phyloP scores from a whole-genome alignment of 2,329 filamentous ascomycete species.

The Aspergillus fijiensis region DNA sequence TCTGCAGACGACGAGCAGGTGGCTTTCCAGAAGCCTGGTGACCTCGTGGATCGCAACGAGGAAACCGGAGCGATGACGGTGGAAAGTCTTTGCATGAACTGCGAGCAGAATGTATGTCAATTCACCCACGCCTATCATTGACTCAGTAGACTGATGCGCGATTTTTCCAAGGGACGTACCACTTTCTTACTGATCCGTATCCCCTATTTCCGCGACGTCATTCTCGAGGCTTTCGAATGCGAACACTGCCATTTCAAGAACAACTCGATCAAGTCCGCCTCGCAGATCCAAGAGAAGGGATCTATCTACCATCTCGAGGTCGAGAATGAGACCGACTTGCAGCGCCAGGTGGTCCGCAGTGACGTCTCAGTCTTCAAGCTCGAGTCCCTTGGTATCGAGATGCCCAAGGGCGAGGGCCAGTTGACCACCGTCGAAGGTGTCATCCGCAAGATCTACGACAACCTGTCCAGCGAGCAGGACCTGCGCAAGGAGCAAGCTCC shows the following conservation, averaged over 20 bases:
- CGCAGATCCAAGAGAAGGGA: constrained; percentile 86
- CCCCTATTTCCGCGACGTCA: constrained; percentile 95
- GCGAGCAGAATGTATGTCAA: constrained; percentile 71
- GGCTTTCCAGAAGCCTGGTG: constrained; percentile 38
- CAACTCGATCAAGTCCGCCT: constrained; percentile 90
- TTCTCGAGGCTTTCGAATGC: constrained; percentile 96
- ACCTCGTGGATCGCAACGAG: constrained; percentile 40
- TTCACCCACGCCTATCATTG: background rate
- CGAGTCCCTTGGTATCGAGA: constrained; percentile 89
- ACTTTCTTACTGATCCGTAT: constrained; percentile 86
- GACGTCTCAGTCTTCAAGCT: constrained; percentile 83
- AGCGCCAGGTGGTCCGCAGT: constrained; percentile 86
- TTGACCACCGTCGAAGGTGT: constrained; percentile 93
- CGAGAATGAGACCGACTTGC: constrained; percentile 70
- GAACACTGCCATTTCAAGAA: constrained; percentile 86
- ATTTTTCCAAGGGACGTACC: constrained; percentile 67
- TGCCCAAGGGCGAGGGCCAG: constrained; percentile 85
- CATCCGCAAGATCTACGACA: constrained; percentile 72
- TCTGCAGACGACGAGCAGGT: constrained; percentile 24
- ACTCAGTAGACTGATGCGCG: constrained; percentile 16
- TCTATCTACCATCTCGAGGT: constrained; percentile 79
- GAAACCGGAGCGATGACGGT: constrained; percentile 47
- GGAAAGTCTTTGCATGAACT: constrained; percentile 85
- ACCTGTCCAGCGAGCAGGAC: constrained; percentile 79
- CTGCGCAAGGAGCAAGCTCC: constrained; percentile 73